phyloP scores from a whole-genome alignment of 805 yeast genomes.

The Starmera pachycereana region DNA sequence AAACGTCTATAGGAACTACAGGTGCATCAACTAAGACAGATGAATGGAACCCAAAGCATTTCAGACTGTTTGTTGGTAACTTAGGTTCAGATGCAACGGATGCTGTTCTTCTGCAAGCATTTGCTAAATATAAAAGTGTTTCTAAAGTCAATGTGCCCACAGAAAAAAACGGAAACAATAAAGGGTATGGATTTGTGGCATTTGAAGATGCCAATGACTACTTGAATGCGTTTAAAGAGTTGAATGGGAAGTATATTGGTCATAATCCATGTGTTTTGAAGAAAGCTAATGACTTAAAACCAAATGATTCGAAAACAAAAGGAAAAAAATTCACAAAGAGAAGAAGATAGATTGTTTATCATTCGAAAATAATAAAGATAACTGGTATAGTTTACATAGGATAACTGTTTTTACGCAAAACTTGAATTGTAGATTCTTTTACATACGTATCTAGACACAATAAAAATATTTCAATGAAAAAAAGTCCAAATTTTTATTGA shows the following conservation, averaged over 20 bases:
- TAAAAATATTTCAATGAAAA: too few relatives aligned
- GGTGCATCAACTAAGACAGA: constrained; percentile 8
- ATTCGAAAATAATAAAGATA: background rate
- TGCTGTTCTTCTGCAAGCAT: constrained; percentile 42
- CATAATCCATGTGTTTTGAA: constrained; percentile 61
- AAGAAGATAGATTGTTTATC: background rate
- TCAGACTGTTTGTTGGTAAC: constrained; percentile 67
- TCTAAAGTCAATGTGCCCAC: constrained; percentile 50
- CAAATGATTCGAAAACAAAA: constrained; percentile 18
- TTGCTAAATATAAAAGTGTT: constrained; percentile 40
- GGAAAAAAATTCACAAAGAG: constrained; percentile 6
- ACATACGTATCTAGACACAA: too few relatives aligned
- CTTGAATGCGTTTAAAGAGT: constrained; percentile 57
- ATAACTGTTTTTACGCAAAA: too few relatives aligned
- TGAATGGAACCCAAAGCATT: constrained; percentile 66
- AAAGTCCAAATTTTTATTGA: too few relatives aligned
- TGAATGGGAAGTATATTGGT: constrained; percentile 72
- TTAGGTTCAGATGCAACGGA: constrained; percentile 59
- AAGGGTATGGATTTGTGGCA: constrained; percentile 71
- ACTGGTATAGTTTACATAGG: too few relatives aligned
- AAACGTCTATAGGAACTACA: constrained; percentile 3
- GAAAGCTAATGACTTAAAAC: constrained; percentile 34
- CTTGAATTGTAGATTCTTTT: too few relatives aligned
- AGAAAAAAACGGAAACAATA: constrained; percentile 32
- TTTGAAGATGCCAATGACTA: constrained; percentile 58